Percentiles rank a stretch among this genome's conserved stretches.
These are phyloP conservation scores for Candida ortonii DNA, from an alignment of 805 yeast species.

Conservation along the genomic window DNA sequence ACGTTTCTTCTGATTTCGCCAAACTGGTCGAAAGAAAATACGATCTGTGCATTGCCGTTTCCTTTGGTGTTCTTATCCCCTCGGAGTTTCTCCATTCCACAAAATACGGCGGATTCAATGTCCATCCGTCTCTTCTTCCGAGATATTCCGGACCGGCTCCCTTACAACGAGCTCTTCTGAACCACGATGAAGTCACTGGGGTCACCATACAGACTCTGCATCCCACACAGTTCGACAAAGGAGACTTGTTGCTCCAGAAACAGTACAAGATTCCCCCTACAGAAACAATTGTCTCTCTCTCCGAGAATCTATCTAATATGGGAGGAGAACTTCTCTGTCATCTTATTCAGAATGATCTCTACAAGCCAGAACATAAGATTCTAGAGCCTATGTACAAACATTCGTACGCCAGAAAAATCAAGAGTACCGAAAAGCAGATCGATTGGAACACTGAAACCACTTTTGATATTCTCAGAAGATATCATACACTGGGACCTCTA, in stretches of 20 bases:
- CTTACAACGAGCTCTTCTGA: conserved; percentile 70
- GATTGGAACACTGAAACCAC: conserved; percentile 45
- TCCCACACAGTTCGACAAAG: conserved; percentile 81
- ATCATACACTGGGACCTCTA: conserved; percentile 56
- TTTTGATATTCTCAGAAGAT: conserved; percentile 38
- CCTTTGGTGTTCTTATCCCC: conserved; percentile 85
- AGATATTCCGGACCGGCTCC: conserved; percentile 87
- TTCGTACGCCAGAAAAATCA: conserved; percentile 60
- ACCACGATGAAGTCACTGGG: conserved; percentile 64
- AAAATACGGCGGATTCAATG: conserved; percentile 72
- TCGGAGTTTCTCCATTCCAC: conserved; percentile 45
- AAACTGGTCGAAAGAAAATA: conserved; percentile 33
- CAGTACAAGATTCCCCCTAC: conserved; percentile 35
- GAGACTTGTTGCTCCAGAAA: conserved; percentile 64
- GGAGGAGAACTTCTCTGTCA: conserved; percentile 61
- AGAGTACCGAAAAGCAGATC: conserved; percentile 40
- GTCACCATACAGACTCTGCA: conserved; percentile 88
- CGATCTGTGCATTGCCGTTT: conserved; percentile 83
- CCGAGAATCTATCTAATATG: conserved; percentile 47
- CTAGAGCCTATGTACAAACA: conserved; percentile 30
- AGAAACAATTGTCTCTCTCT: conserved; percentile 47
- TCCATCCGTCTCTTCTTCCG: conserved; percentile 91
- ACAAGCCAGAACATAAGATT: conserved; percentile 19
- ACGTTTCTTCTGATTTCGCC: conserved; percentile 38
- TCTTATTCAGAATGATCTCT: conserved; percentile 38